Conservation (phyloP, 2,329 filamentous ascomycete genomes). For the Epichloe sibirici region DNA sequence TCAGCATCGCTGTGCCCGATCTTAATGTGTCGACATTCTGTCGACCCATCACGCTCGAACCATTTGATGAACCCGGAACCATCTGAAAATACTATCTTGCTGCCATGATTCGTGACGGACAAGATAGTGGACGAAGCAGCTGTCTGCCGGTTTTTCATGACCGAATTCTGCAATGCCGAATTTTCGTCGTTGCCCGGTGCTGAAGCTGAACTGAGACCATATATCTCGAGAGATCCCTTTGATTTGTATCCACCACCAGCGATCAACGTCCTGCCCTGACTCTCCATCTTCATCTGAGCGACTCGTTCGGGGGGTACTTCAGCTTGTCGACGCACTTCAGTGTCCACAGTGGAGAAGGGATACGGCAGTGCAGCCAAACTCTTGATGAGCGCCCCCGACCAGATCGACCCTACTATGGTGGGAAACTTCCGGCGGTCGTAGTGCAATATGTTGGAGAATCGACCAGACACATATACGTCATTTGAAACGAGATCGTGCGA, state of each 20-base stretch:
- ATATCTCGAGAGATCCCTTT: conserved; percentile 83
- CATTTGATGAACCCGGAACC: conserved; percentile 76
- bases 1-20: conserved; percentile 42
- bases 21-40: conserved; percentile 41
- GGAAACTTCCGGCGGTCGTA: conserved; percentile 85
- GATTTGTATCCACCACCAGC: conserved; percentile 86
- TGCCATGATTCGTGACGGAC: conserved; percentile 70
- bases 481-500: conserved; percentile 46
- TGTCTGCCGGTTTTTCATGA: conserved; percentile 70
- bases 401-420: conserved; percentile 60
- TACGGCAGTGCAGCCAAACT: conserved; percentile 58
- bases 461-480: conserved; percentile 78
- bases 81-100: conserved; percentile 71
- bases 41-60: conserved; percentile 74
- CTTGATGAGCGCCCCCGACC: conserved; percentile 72
- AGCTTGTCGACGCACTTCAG: conserved; percentile 43
- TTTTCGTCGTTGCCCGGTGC: conserved; percentile 13
- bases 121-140: conserved; percentile 71
- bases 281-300: conserved; percentile 36
- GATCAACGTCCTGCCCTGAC: conserved; percentile 54
- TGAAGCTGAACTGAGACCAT: conserved; percentile 39
- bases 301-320: conserved; percentile 44
- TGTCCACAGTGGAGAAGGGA: conserved; percentile 50
- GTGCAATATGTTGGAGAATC: conserved; percentile 78
- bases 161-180: conserved; percentile 28